Evolutionary conservation across 257 asterid genomes (phyloP), one percentile per base, ranked within the genome.

Genomic region (Capsicum chinense): DNA sequence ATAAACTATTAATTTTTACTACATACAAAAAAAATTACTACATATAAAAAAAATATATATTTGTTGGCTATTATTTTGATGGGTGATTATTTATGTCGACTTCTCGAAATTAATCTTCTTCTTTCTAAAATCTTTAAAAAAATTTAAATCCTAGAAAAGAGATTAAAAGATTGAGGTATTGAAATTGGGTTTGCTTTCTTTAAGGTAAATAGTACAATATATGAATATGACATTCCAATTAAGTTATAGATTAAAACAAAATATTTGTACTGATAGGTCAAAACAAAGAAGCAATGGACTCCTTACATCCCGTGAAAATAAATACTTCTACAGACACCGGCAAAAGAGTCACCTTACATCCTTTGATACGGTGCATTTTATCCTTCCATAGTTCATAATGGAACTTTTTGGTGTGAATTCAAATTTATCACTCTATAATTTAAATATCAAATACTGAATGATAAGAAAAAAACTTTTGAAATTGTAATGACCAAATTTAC

Each of bases 151-250:
- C 2, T 48, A 73, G 59, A 73, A 39, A 73, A 13, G 9, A 64
- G 47, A 64, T 12, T 66, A 71, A 50, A 73, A 74, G 7, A 35
- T 21, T 74, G 47, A 74, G 62, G 81, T 50, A 74, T 50, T 12
- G 0, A 74, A 50, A 50, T 50, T 21, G 21, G 7, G 13, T 3
- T 74, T 50, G 50, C 5, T 21, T 50, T 48, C 80, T 74, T 50
- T 21, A 74, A 74, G 60, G 47, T 21, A 19, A 50, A 12, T 19
- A 5, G 80, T 50, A 12, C 8, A 19, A 7, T 19, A 21, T 19
- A 50, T 74, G 62, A 48, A 39, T 19, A 8, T 73, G 42, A 6
- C 74, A 69, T 39, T 69, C 11, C n/a, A 64, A 64, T 66, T 13
- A 50, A 76, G 17, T 52, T 74, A 11, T 74, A 14, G 52, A 68